Evolutionary conservation across 2,329 filamentous ascomycete species (phyloP), one percentile per base, ranked within the genome.

Genomic region (Nemania serpens): DNA sequence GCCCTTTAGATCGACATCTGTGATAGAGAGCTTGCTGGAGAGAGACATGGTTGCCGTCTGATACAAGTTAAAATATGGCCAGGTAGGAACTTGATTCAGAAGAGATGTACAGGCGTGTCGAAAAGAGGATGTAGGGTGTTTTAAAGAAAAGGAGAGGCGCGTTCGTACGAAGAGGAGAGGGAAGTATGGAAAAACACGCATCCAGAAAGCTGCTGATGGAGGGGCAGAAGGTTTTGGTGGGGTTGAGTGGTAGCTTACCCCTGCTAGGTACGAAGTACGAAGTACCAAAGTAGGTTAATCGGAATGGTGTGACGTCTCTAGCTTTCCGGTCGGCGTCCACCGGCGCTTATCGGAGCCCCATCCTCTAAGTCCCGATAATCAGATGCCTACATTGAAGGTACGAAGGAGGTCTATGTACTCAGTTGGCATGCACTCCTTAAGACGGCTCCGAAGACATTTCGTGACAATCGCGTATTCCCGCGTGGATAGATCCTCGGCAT

Each of bases 21-120:
- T 91, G 80, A 99, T 97, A 71, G 93, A 91, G 73, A 99, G 91
- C 87, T 99, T 99, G 87, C 88, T 97, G 73, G 93, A 91, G 77
- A 99, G 91, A 88, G 95, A 98, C 95, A 99, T 99, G 63, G 73
- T 87, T 75, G 67, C 57, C 29, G 43, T 29, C 39, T 15, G 48
- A 22, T 13, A 29, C 22, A 11, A 18, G 22, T 50, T 36, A 11
- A 13, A 15, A 47, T 43, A 55, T 2, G 41, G 29, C 15, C 41
- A 45, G 66, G 69, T 66, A 66, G 52, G 34, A 34, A 43, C 47
- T 48, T 45, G 45, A 13, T 65, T 61, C 36, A 61, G 58, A 59
- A 7, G 11, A 1, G 29, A 61, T 52, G 13, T 13, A 51, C 22
- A 47, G 54, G 41, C 62, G 58, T 50, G 45, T 43, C 39, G 33